Base-by-base conservation (phyloP, 306 rosid species). In the Cicer cuneatum region DNA sequence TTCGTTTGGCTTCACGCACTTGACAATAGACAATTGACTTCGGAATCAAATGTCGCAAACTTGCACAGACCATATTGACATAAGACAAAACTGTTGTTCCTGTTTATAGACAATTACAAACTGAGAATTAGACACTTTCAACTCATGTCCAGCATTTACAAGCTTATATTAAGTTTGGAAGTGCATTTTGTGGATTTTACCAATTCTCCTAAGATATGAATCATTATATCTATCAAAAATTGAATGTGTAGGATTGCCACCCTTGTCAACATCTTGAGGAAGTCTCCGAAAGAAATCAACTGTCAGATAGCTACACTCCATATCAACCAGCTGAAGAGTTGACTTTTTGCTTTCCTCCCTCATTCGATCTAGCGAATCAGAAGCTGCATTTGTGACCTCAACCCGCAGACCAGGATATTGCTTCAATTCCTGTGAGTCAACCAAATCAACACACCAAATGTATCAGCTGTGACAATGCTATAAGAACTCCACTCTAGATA, bases 201-300 rank as follows among this genome's bases (percentile, higher is more conserved):
- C 98, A 19, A 93, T 90, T 52, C 98, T 84, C 86, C 97, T 86
- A 54, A 93, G 93, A 75, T 93, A 93, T 7, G 96, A 79, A 69
- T 93, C 98, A 46, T 90, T 93, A 70, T 90, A 93, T 90, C 98
- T 88, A 62, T 93, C 98, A 53, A 90, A 93, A 80, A 90, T 79
- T 10, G 98, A 93, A 84, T 90, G 98, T 0, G 98, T 89, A n/a
- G 98, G 96, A 79, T 90, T 91, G 85, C 98, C 98, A 10, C 98
- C 98, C 89, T 93, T 93, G 48, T 93, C 98, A 76, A 93, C 85
- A 69, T 93, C 96, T 64, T 93, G 98, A 78, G 98, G 98, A 76
- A 93, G 96, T 83, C 86, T 93, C 65, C 98, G 86, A 78, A 93
- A 93, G 93, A 85, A 93, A 57, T 93, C 98, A 53, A 91, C 97